Evolutionary conservation across 495 filamentous ascomycete species (phyloP), one percentile per base, ranked within the genome.

Genomic region (Paragyromitra xinjiangensis): DNA sequence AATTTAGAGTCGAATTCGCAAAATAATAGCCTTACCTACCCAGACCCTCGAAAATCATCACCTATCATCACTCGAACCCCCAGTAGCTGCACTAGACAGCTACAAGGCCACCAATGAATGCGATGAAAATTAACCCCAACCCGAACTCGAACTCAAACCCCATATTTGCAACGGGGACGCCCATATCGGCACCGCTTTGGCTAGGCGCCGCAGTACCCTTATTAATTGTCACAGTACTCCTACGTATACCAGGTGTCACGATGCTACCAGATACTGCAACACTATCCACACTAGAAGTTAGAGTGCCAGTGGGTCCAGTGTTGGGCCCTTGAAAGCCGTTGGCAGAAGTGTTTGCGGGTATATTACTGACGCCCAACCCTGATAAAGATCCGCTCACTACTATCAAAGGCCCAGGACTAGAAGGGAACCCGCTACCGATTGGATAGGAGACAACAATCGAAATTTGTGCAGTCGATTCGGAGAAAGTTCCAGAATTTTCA

Each of bases 11-110:
- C 22, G 50, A 64, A 71, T 39, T 37, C n/a, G 37, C 9, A 22
- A 76, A 76, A 65, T 64, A 76, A 26, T 64, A 40, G 24, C 56
- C 58, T 64, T 64, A 56, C 39, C 73, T 73, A 22, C 34, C 73
- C 50, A 77, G 50, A 62, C 69, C 61, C 40, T 59, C 51, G 14
- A 14, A 29, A 34, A 58, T 62, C 64, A 78, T 79, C 77, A 79
- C 45, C 75, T 39, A 61, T 45, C 68, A 71, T 79, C 77, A 79
- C 77, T 79, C 75, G 71, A 69, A 51, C 24, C 22, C 66, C 50
- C 53, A 37, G 14, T 24, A 61, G 56, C 8, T 3, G 65, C 51
- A 29, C 45, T 78, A 78, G 39, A 61, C 51, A 48, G 24, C 73
- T 34, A 78, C 42, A 53, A 69, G 42, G 12, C 77, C 64, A 42